Evolutionary conservation across 2,329 filamentous ascomycete genomes (phyloP), one percentile per base, ranked within the genome.

Genomic region (Penicillium hesseltinei): DNA sequence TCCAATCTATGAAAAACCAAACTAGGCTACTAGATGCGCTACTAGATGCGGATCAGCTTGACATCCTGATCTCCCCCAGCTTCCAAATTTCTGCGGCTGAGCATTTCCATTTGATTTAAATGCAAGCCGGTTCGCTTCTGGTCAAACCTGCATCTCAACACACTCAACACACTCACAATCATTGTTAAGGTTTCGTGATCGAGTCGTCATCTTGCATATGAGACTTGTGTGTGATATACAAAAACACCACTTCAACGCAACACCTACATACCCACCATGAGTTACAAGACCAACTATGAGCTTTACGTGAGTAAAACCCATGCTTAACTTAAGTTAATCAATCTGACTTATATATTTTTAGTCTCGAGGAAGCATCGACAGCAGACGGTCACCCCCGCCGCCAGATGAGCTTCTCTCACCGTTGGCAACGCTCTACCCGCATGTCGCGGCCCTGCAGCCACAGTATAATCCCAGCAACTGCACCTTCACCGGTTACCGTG

Each of bases 281-380:
- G 63, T 44, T 75, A 75, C 70, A 75, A 72, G 50, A 71, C 67
- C 62, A 75, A 75, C 68, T 75, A 74, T 56, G 71, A 75, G 57
- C 67, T 72, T 49, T 73, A 75, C 51, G 73, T 75, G 62, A 63
- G 73, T 72, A 2, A 25, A 23, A n/a, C n/a, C 8, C 15, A n/a
- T 35, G 5, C 36, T 36, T 3, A 17, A 51, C 36, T 21, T 19
- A 25, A 23, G 17, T 42, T 8, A 45, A 35, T 36, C 3, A 11
- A 15, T 57, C 58, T 62, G 31, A 57, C 33, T 29, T 39, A 0
- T 42, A 35, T 27, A 2, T 17, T 42, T 27, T 2, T 23, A 72
- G 66, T 64, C 62, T 53, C 68, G 66, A 46, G 63, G 63, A 44
- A 69, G 66, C 53, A 57, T 69, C 43, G 67, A 72, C 25, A 66